These are phyloP conservation scores for Schwanniomyces occidentalis DNA, from an alignment of 805 yeast species.

Conservation along the genomic window DNA sequence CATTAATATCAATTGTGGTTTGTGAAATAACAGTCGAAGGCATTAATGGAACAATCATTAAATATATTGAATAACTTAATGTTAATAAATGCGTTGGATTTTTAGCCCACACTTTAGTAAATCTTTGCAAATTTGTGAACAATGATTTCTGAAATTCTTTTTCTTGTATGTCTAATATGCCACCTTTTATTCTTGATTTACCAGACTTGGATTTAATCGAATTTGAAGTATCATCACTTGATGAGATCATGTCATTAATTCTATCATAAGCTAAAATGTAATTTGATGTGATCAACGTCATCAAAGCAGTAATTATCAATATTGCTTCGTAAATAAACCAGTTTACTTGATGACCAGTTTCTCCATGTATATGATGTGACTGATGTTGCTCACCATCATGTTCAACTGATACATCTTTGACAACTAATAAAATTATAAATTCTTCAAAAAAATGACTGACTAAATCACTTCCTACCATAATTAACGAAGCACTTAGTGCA, in stretches of 20 bases:
- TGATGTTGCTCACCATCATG: conserved; percentile 25
- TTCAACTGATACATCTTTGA: conserved; percentile 21
- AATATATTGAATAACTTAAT: conserved; percentile 39
- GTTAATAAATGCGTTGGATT: conserved; percentile 52
- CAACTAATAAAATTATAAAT: conserved; percentile 46
- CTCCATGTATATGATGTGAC: conserved; percentile 42
- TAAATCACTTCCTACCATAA: conserved; percentile 90
- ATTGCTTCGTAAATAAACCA: conserved; percentile 32
- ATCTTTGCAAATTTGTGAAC: conserved; percentile 8
- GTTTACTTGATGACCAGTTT: conserved; percentile 19
- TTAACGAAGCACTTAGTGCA: conserved; percentile 77
- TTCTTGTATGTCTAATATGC: conserved; percentile 6
- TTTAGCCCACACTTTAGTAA: conserved; percentile 20
- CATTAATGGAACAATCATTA: conserved; percentile 42
- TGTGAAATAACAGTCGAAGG: conserved; percentile 29
- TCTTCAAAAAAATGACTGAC: conserved; percentile 87
- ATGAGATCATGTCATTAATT: conserved; percentile 33
- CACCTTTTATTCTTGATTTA: conserved; percentile 6
- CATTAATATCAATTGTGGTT: conserved; percentile 40
- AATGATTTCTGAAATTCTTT: conserved; percentile 1
- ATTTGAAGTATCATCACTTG: conserved; percentile 17
- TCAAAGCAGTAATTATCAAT: conserved; percentile 19
- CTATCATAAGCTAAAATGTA: conserved; percentile 33
- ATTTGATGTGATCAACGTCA: conserved; percentile 36
- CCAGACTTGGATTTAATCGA: conserved; percentile 11